Evolutionary conservation across 225 moss, liverwort and hornwort genomes (phyloP).

Genomic region (Lunularia cruciata): DNA sequence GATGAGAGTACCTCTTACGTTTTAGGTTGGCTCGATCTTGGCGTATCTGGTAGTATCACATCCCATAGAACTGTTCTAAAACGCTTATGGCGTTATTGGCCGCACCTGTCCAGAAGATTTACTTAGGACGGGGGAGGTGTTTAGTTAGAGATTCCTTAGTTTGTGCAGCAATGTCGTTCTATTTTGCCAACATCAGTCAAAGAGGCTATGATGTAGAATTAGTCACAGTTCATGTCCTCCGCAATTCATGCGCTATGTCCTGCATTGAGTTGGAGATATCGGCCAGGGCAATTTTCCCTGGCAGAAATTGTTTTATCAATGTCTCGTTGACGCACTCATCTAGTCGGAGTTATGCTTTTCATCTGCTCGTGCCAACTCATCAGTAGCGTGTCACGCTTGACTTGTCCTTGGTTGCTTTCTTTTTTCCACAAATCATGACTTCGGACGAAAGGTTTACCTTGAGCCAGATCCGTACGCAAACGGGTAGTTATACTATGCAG

Average conservation of each 20-base stretch:
- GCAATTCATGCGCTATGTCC: slow-evolving; percentile 32
- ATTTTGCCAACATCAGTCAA: slow-evolving; percentile 24
- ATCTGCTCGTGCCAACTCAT: not conserved
- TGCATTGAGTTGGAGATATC: slow-evolving; percentile 41
- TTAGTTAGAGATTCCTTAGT: slow-evolving; percentile 26
- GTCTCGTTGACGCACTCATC: slow-evolving; percentile 3
- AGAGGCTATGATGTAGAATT: slow-evolving; percentile 39
- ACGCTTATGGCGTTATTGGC: slow-evolving; percentile 5
- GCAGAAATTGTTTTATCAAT: slow-evolving; percentile 34
- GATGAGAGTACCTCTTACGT: slow-evolving; percentile 9
- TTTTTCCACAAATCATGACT: not conserved
- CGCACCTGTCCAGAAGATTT: not conserved
- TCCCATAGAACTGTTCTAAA: slow-evolving; percentile 11
- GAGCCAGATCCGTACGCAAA: not conserved
- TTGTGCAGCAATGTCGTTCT: slow-evolving; percentile 41
- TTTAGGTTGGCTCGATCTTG: slow-evolving; percentile 5
- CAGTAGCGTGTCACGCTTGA: not conserved
- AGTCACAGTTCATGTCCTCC: slow-evolving; percentile 24
- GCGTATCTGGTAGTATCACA: slow-evolving; percentile 15
- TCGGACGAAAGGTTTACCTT: not conserved
- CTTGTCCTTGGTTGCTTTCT: not conserved
- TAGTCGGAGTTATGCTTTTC: not conserved
- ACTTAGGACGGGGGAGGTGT: slow-evolving; percentile 20
- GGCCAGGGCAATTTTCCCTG: slow-evolving; percentile 44
- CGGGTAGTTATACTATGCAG: not conserved